Percentiles rank a stretch among this genome's conserved stretches.
Conservation (phyloP, 208 protist species). For the Crithidia thermophila region DNA sequence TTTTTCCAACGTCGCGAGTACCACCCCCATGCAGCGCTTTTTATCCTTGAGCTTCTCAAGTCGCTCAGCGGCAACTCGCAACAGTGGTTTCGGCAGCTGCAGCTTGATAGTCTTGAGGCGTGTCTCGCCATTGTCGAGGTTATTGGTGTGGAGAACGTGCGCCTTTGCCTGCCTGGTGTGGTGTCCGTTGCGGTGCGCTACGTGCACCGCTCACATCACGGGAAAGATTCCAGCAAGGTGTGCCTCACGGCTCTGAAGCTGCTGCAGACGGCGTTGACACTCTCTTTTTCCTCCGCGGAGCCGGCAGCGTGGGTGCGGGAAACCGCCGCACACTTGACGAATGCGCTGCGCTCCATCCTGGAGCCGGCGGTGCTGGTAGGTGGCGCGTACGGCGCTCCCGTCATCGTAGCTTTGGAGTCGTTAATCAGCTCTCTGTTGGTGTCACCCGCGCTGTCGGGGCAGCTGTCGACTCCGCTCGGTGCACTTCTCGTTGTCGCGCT, state of each 20-base stretch:
- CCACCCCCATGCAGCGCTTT: constrained; percentile 77
- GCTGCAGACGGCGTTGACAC: constrained; percentile 33
- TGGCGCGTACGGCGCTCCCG: constrained; percentile 17
- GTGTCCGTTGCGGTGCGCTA: constrained; percentile 76
- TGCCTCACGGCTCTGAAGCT: constrained; percentile 55
- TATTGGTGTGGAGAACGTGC: constrained; percentile 58
- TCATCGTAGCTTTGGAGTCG: constrained; percentile 27
- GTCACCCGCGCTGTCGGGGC: constrained; percentile 27
- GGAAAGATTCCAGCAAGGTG: constrained; percentile 71
- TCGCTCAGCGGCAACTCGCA: constrained; percentile 71
- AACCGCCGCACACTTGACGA: constrained; percentile 35
- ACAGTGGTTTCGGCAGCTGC: constrained; percentile 79
- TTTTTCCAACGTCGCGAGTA: constrained; percentile 62
- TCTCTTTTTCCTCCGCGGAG: constrained; percentile 24
- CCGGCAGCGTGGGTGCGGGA: constrained; percentile 36
- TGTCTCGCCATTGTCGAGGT: constrained; percentile 61
- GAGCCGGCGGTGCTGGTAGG: constrained; percentile 31
- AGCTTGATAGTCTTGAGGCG: constrained; percentile 60
- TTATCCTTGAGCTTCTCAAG: constrained; percentile 82
- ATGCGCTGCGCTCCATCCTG: constrained; percentile 32
- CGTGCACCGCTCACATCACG: constrained; percentile 59
- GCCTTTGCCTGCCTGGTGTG: constrained; percentile 76
- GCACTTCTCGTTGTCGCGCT: constrained; percentile 40
- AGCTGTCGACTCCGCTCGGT: constrained; percentile 19
- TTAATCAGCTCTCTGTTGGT: constrained; percentile 38